Evolutionary conservation across 2,329 filamentous ascomycete species (phyloP).

Genomic region (Aureobasidium sp.): DNA sequence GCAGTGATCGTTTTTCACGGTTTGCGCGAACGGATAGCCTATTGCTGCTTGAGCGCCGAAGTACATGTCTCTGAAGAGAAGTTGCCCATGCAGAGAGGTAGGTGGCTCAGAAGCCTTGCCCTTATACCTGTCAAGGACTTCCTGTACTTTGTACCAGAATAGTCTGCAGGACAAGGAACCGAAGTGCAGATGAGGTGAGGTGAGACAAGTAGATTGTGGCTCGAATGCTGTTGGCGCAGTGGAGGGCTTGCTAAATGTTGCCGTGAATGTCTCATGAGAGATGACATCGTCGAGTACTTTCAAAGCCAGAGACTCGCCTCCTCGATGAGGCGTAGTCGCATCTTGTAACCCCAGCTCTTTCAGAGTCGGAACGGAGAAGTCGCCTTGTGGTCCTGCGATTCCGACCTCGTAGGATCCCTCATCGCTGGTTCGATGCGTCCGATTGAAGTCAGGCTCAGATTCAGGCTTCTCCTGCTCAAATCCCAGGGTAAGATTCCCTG

Average conservation of each 20-base stretch:
- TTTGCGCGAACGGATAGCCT: conserved; percentile 56
- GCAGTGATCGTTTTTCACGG: conserved; percentile 55
- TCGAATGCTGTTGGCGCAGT: conserved; percentile 67
- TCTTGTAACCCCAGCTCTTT: conserved; percentile 59
- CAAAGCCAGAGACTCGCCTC: conserved; percentile 61
- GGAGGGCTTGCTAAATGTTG: conserved; percentile 67
- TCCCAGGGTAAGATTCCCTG: conserved; percentile 51
- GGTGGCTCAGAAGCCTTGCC: conserved; percentile 52
- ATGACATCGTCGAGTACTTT: conserved; percentile 51
- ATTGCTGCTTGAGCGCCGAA: conserved; percentile 66
- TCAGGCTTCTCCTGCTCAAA: conserved; percentile 50
- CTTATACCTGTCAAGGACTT: conserved; percentile 52
- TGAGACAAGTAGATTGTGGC: conserved; percentile 63
- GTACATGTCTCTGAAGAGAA: conserved; percentile 77
- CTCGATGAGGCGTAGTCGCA: conserved; percentile 59
- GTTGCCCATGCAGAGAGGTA: conserved; percentile 61
- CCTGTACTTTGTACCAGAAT: conserved; percentile 64
- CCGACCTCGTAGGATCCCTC: conserved; percentile 49
- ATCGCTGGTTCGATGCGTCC: conserved; percentile 47
- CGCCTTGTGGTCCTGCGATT: conserved; percentile 57
- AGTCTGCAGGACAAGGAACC: conserved; percentile 61
- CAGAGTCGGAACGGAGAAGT: conserved; percentile 64
- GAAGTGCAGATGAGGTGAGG: conserved; percentile 68
- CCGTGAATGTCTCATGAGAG: conserved; percentile 56
- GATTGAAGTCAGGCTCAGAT: conserved; percentile 52